Base-by-base conservation (phyloP, 1,284 basidiomycete genomes). In the Malassezia arunalokei region DNA sequence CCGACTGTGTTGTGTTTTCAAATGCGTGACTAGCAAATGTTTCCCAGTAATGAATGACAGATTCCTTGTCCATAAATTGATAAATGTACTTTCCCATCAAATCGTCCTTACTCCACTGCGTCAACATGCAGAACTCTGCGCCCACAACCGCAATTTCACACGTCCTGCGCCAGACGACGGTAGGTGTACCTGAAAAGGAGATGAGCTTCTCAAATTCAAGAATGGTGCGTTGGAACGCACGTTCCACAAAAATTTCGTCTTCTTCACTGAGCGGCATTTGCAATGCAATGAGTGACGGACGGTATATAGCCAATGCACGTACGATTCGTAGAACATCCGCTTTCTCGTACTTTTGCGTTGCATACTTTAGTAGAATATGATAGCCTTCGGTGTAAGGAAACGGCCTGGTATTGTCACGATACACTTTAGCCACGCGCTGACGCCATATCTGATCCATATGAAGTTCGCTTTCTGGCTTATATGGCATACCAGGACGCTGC, bases 101-200 rank as follows among this genome's bases (percentile, higher is more conserved):
- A 47, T 67, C 56, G 6, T 73, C 68, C 17, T 63, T 57, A 29
- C 56, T 53, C 68, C 70, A 71, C 40, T 71, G 65, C 1, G 89
- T 90, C 56, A 98, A 78, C 79, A 89, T 85, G 73, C 85, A 89
- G 71, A 98, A 98, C 75, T 98, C 91, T 1, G 89, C 85, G 0
- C 91, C 90, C 40, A 92, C 92, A 40, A 94, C 82, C 68, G 88
- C 91, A 35, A 98, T 89, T 76, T 98, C 94, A 68, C 92, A 92
- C 14, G 94, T 98, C 44, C 92, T 79, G 30, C 92, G 83, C 92
- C 92, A 98, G 1, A 95, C 87, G n/a, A 94, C 89, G 0, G 92
- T 98, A 2, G 92, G 94, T n/a, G 94, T 98, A 5, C 92, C 94
- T 57, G 86, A 91, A 74, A 89, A 94, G 40, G 87, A 89, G 60